Evolutionary conservation across 805 yeast genomes (phyloP).

Genomic region (Saccharomyces cerevisiae): DNA sequence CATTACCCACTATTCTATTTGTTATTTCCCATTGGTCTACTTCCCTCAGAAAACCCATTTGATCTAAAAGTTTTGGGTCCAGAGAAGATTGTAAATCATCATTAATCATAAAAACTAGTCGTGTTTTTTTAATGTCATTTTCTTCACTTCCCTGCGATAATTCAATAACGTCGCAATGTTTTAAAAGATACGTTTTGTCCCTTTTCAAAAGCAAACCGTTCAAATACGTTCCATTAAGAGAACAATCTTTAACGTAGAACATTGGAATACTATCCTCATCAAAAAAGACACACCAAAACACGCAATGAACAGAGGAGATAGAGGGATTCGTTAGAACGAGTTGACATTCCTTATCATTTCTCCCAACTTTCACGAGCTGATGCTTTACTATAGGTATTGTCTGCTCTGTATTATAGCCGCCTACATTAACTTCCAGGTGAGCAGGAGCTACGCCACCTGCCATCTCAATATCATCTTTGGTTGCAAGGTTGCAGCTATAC

Average conservation of each 20-base stretch:
- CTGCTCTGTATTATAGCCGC: conserved; percentile 7
- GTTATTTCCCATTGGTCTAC: conserved; percentile 37
- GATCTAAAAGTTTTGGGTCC: conserved; percentile 8
- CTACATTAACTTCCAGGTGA: conserved; percentile 1
- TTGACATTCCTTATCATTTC: conserved; percentile 30
- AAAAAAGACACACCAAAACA: conserved; percentile 42
- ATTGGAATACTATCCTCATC: conserved; percentile 41
- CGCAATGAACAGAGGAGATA: conserved; percentile 42
- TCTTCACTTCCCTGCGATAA: conserved; percentile 28
- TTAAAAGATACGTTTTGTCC: conserved; percentile 30
- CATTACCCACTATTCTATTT: conserved; percentile 40
- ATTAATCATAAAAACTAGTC: conserved; percentile 3
- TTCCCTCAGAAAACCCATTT: conserved; percentile 15
- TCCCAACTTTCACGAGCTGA: conserved; percentile 37
- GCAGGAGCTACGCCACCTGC: not conserved
- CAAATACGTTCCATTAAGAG: conserved; percentile 44
- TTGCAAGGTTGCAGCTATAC: not conserved
- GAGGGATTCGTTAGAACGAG: conserved; percentile 32
- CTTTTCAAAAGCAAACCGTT: conserved; percentile 32
- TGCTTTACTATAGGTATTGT: conserved; percentile 20
- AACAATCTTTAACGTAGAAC: conserved; percentile 42
- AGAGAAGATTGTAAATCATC: conserved; percentile 1
- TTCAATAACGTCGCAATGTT: conserved; percentile 34
- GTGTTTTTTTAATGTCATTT: not conserved
- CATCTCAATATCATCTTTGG: not conserved